Evolutionary conservation across 2,329 filamentous ascomycete species (phyloP).

Genomic region (Phialocephala sp.): DNA sequence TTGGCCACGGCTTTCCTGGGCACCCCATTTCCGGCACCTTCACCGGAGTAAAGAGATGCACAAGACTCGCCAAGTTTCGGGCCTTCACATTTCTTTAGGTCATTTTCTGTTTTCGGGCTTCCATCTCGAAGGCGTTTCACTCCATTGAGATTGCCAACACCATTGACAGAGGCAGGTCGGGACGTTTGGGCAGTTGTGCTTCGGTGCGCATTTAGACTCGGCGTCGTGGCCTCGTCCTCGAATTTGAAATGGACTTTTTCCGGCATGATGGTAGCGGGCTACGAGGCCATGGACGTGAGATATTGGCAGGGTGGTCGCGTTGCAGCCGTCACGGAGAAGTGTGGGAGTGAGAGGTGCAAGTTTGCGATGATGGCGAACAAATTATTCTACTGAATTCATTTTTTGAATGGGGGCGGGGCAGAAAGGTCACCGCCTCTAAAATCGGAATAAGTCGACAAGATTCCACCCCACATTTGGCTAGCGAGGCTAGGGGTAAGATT

Average conservation of each 20-base stretch:
- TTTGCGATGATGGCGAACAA: neutral
- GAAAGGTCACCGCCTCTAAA: neutral
- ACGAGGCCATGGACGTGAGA: neutral
- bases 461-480: too few relatives aligned
- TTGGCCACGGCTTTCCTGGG: neutral
- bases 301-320: neutral
- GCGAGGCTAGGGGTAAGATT: neutral
- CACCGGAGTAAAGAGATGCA: neutral
- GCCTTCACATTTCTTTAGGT: neutral
- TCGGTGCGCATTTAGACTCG: neutral
- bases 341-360: neutral
- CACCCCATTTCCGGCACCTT: neutral
- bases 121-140: constrained; percentile 29
- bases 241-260: constrained; percentile 49
- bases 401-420: neutral
- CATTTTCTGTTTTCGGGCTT: constrained; percentile 19
- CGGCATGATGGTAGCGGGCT: constrained; percentile 43
- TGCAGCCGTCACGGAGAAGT: neutral
- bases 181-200: neutral
- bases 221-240: constrained; percentile 33
- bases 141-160: constrained; percentile 8
- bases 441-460: too few relatives aligned
- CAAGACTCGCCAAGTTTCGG: neutral
- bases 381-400: neutral
- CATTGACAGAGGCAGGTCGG: neutral